A percentile compares a stretch with the other conserved stretches of the same genome.
Evolutionary conservation across 2,329 filamentous ascomycete species (phyloP).

Genomic region (Talaromyces sp.): DNA sequence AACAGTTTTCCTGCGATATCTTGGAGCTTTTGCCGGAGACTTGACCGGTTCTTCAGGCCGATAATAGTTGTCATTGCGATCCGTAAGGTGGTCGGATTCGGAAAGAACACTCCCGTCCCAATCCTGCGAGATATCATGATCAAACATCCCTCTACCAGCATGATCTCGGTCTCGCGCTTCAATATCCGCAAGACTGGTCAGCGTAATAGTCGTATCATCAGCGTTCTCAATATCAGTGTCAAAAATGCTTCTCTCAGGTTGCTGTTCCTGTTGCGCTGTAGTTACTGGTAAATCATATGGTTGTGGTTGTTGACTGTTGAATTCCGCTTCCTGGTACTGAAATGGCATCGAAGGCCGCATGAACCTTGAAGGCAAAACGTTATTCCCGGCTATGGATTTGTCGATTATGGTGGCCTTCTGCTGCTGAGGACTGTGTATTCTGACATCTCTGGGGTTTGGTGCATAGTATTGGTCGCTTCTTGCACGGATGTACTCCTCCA

Average conservation of each 20-base stretch:
- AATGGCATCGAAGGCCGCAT: constrained; percentile 17
- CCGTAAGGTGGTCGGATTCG: constrained; percentile 12
- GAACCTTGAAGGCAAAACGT: constrained; percentile 24
- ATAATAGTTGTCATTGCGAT: background rate
- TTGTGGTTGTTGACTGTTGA: constrained; percentile 1
- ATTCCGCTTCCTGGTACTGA: constrained; percentile 12
- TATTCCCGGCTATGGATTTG: constrained; percentile 20
- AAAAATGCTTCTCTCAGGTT: constrained; percentile 35
- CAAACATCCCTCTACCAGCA: constrained; percentile 10
- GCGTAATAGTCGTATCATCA: constrained; percentile 45
- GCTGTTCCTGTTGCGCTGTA: constrained; percentile 21
- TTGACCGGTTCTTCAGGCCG: background rate
- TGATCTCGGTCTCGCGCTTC: constrained; percentile 29
- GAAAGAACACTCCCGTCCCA: constrained; percentile 22
- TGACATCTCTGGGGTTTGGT: constrained; percentile 6
- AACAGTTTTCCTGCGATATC: constrained; percentile 5
- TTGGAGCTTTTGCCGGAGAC: background rate
- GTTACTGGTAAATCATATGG: constrained; percentile 13
- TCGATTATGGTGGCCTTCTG: background rate
- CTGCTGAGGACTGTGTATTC: constrained; percentile 10
- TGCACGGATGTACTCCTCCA: constrained; percentile 44
- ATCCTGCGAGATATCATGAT: constrained; percentile 17
- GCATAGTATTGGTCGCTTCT: constrained; percentile 31
- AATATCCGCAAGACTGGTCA: constrained; percentile 38
- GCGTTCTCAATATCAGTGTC: constrained; percentile 46